phyloP scores from a whole-genome alignment of 371 early-diverging fungal genomes.

The Rhizopus sp. region DNA sequence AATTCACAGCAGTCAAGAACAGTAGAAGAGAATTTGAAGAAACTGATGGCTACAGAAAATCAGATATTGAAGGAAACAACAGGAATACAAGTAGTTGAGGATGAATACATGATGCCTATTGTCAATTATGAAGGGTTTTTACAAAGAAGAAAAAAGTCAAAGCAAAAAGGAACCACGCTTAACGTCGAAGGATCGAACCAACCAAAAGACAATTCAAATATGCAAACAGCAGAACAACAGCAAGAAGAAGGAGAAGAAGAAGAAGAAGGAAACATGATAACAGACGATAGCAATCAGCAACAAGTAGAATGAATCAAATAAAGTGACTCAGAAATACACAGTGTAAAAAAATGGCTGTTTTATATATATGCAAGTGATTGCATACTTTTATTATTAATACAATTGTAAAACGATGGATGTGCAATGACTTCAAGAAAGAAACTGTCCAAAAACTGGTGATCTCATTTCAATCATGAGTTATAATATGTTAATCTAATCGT shows the following conservation, averaged over 20 bases:
- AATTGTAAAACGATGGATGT: too few species aligned
- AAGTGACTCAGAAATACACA: too few species aligned
- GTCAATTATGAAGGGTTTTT: slow-evolving; percentile 57
- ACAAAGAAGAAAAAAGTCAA: slow-evolving; percentile 47
- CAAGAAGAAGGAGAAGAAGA: background rate
- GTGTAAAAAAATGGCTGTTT: too few species aligned
- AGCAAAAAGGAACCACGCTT: slow-evolving; percentile 27
- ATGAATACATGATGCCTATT: slow-evolving; percentile 41
- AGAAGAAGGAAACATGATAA: background rate
- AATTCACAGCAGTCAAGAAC: slow-evolving; percentile 66
- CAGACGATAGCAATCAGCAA: too few species aligned
- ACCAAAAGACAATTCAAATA: background rate
- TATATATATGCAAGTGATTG: too few species aligned
- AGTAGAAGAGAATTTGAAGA: slow-evolving; percentile 64
- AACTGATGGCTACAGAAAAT: slow-evolving; percentile 59
- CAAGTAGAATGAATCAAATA: too few species aligned
- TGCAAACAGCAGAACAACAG: background rate
- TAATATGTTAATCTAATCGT: too few species aligned
- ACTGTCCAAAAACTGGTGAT: too few species aligned
- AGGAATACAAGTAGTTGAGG: slow-evolving; percentile 21
- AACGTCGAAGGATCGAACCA: slow-evolving; percentile 26
- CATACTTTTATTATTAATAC: too few species aligned
- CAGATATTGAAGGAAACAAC: slow-evolving; percentile 44
- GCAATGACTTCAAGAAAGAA: too few species aligned
- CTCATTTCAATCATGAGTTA: too few species aligned